phyloP scores from a whole-genome alignment of 2,329 filamentous ascomycete genomes.

The Pseudogymnoascus sp. region DNA sequence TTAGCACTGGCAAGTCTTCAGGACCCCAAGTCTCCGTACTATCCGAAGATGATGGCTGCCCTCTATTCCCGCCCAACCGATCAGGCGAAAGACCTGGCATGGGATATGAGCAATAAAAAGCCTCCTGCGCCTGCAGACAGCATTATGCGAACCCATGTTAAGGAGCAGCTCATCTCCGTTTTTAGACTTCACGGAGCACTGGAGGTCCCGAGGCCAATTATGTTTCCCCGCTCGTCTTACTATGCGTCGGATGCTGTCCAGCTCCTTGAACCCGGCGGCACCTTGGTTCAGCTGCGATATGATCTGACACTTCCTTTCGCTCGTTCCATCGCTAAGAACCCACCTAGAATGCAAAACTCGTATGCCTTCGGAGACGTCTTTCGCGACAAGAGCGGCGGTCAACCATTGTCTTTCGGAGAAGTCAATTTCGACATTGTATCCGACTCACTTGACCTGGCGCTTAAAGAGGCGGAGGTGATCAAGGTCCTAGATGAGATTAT shows the following conservation, averaged over 20 bases:
- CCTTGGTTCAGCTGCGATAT: slow-evolving; percentile 87
- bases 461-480: slow-evolving; percentile 89
- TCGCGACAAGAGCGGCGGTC: slow-evolving; percentile 71
- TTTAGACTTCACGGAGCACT: slow-evolving; percentile 87
- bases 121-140: slow-evolving; percentile 41
- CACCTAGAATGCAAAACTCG: slow-evolving; percentile 61
- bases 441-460: slow-evolving; percentile 69
- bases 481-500: slow-evolving; percentile 93
- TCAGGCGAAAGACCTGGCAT: slow-evolving; percentile 72
- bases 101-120: slow-evolving; percentile 55
- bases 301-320: slow-evolving; percentile 88
- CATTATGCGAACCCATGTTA: slow-evolving; percentile 65
- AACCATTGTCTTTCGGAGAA: slow-evolving; percentile 76
- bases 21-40: slow-evolving; percentile 78
- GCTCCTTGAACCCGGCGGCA: slow-evolving; percentile 74
- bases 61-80: slow-evolving; percentile 67
- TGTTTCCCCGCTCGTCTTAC: slow-evolving; percentile 77
- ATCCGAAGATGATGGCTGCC: slow-evolving; percentile 79
- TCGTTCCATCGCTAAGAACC: slow-evolving; percentile 70
- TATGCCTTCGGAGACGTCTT: slow-evolving; percentile 87
- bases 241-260: slow-evolving; percentile 70
- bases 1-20: slow-evolving; percentile 74
- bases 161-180: slow-evolving; percentile 65
- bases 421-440: slow-evolving; percentile 97
- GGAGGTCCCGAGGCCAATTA: slow-evolving; percentile 63